These are phyloP conservation scores for Phytopythium litorale DNA, from an alignment of 352 stramenopile genomes.

Conservation along the genomic window DNA sequence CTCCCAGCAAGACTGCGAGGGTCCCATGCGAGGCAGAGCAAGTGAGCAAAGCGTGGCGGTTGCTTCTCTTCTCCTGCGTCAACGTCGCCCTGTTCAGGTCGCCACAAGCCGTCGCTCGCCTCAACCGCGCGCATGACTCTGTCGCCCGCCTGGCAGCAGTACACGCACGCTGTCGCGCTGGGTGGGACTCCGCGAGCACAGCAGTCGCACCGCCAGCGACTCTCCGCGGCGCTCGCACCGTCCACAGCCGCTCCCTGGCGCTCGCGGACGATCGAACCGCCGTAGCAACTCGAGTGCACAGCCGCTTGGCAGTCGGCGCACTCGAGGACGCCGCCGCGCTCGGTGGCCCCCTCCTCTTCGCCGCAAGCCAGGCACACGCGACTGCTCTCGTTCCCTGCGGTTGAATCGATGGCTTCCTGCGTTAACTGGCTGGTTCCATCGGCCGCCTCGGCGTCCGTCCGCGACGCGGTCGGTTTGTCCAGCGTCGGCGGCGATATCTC, in stretches of 20 bases:
- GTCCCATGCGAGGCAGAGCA: constrained; percentile 51
- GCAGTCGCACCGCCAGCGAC: constrained; percentile 39
- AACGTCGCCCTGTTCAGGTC: constrained; percentile 5
- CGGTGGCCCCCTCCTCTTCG: not conserved
- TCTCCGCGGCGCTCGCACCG: not conserved
- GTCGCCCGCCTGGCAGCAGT: constrained; percentile 29
- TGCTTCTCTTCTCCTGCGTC: not conserved
- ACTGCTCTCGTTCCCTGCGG: not conserved
- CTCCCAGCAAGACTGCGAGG: constrained; percentile 22
- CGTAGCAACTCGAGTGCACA: constrained; percentile 38
- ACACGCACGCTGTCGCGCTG: constrained; percentile 24
- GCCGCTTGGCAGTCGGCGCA: constrained; percentile 27
- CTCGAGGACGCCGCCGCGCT: constrained; percentile 16
- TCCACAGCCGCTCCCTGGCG: constrained; percentile 2
- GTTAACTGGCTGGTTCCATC: not conserved
- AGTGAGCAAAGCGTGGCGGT: constrained; percentile 27
- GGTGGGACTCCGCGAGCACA: constrained; percentile 21
- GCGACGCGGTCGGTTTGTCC: constrained; percentile 9
- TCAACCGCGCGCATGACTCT: constrained; percentile 29
- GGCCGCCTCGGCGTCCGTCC: not conserved
- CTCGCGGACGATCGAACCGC: not conserved
- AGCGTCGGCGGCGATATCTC: constrained; percentile 12
- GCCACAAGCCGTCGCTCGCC: constrained; percentile 19
- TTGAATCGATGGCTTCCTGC: not conserved
- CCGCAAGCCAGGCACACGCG: constrained; percentile 20